Evolutionary conservation across 176 grass and related monocot genomes (phyloP).

Genomic region (Luzula sylvatica): DNA sequence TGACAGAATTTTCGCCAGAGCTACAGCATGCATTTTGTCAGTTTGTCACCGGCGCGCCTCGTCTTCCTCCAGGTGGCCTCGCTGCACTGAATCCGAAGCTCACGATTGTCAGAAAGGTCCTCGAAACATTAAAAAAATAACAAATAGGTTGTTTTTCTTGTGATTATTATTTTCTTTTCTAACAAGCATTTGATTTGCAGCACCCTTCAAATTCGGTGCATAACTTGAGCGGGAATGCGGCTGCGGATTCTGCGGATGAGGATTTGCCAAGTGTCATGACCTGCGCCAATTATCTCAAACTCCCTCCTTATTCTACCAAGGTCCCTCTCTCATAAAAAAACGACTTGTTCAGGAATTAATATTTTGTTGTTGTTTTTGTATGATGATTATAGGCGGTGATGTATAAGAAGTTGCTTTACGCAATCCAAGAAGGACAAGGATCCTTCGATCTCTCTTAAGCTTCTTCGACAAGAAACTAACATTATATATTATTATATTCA

Average conservation of each 20-base stretch:
- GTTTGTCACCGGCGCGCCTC: conserved; percentile 85
- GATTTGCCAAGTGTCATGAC: conserved; percentile 96
- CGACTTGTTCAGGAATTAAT: neutral
- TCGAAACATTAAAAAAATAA: neutral
- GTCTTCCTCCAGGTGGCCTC: conserved; percentile 85
- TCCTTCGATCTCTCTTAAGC: conserved; percentile 95
- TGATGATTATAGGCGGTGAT: conserved; percentile 55
- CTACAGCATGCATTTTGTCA: conserved; percentile 86
- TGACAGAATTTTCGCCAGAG: conserved; percentile 65
- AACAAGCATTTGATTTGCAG: conserved; percentile 20
- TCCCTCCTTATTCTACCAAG: conserved; percentile 86
- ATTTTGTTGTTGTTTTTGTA: neutral
- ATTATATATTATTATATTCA: conserved; percentile 4
- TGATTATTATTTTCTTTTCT: conserved; percentile 1
- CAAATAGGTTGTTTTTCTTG: too few relatives aligned
- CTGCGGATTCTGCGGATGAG: conserved; percentile 48
- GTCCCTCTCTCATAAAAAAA: conserved; percentile 38
- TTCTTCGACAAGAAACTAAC: conserved; percentile 4
- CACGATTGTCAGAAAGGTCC: conserved; percentile 86
- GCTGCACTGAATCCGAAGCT: conserved; percentile 71
- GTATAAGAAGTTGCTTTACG: conserved; percentile 81
- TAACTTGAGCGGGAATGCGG: conserved; percentile 45
- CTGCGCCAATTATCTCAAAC: conserved; percentile 91
- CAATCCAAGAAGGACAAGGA: conserved; percentile 81
- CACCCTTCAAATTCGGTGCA: conserved; percentile 38